Evolutionary conservation across 495 filamentous ascomycete genomes (phyloP).

Genomic region (Tricharina praecox): DNA sequence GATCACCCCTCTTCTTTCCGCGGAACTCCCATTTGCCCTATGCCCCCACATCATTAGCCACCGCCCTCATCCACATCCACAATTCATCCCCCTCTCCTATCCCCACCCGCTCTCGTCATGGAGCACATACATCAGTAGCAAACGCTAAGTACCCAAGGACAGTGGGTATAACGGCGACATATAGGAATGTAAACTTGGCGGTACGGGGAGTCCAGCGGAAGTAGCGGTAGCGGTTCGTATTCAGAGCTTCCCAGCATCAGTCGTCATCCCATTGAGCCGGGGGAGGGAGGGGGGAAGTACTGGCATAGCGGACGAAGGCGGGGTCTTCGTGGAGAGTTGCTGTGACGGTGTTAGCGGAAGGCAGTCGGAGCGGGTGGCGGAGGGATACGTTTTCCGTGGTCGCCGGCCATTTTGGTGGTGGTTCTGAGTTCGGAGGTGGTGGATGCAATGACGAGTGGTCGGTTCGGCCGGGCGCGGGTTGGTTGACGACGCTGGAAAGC

Average conservation of each 20-base stretch:
- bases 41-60: background rate
- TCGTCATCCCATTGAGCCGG: constrained; percentile 1
- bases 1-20: constrained; percentile 73
- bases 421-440: background rate
- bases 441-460: background rate
- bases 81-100: no score
- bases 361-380: background rate
- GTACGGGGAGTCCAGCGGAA: constrained; percentile 83
- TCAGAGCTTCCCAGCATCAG: constrained; percentile 50
- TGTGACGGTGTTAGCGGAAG: constrained; percentile 18
- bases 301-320: constrained; percentile 55
- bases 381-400: constrained; percentile 9
- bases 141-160: constrained; percentile 54
- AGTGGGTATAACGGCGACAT: constrained; percentile 50
- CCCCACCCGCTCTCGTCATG: no score
- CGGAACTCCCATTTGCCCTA: constrained; percentile 78
- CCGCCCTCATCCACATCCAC: background rate
- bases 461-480: background rate
- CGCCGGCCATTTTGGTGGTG: constrained; percentile 17
- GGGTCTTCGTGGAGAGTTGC: constrained; percentile 59
- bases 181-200: constrained; percentile 58
- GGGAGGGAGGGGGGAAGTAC: constrained; percentile 34
- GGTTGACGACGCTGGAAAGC: no score
- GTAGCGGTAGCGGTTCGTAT: constrained; percentile 74
- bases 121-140: constrained; percentile 69